Evolutionary conservation across 2,329 filamentous ascomycete species (phyloP).

Genomic region (Diaporthe sp.): DNA sequence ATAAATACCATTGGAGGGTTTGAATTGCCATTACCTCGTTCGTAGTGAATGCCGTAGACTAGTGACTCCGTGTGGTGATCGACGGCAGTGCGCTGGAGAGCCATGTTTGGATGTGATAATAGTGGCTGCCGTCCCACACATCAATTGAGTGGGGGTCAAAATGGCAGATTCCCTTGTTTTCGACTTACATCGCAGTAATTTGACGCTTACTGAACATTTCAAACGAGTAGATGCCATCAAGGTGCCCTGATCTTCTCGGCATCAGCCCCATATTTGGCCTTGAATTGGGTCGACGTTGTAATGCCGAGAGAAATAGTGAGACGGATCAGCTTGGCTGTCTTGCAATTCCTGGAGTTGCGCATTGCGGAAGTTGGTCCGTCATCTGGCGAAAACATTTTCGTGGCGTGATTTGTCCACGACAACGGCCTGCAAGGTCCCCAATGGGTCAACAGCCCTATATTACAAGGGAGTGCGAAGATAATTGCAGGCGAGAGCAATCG

Average conservation of each 20-base stretch:
- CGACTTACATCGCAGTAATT: not conserved
- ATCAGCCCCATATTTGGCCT: not conserved
- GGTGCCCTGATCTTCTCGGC: slow-evolving; percentile 1
- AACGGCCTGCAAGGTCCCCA: not conserved
- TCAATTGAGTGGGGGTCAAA: not conserved
- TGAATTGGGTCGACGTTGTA: not conserved
- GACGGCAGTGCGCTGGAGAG: not conserved
- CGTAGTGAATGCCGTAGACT: not conserved
- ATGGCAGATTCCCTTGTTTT: too few species aligned
- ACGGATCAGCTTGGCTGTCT: not conserved
- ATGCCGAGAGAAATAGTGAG: slow-evolving; percentile 8
- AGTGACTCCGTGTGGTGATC: not conserved
- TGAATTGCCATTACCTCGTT: not conserved
- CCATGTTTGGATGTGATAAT: not conserved
- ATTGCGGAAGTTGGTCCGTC: too few species aligned
- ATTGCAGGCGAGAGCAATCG: not conserved
- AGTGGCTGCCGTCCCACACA: not conserved
- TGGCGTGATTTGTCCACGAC: too few species aligned
- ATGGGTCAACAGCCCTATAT: not conserved
- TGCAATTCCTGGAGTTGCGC: not conserved
- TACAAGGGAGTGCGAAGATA: not conserved
- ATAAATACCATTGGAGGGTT: not conserved
- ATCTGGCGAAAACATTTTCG: not conserved
- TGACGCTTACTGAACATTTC: too few species aligned
- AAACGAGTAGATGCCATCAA: not conserved